These are phyloP conservation scores for Suillus americanus DNA, from an alignment of 768 basidiomycete species.

Conservation along the genomic window DNA sequence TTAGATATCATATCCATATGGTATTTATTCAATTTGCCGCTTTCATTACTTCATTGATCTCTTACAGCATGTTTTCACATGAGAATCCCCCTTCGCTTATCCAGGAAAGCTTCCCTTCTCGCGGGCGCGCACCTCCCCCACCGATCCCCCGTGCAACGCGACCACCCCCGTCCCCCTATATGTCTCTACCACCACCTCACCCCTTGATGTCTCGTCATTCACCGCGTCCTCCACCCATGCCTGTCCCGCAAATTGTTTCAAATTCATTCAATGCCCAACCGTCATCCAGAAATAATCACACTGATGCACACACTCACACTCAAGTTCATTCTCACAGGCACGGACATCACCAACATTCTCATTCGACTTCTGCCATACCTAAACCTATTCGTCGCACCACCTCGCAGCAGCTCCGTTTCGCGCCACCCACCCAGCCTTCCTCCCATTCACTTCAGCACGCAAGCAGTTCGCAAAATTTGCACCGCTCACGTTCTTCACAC, in stretches of 20 bases:
- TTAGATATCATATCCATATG: slow-evolving; percentile 7
- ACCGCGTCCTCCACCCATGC: slow-evolving; percentile 1
- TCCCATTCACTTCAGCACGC: not conserved
- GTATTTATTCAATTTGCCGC: slow-evolving; percentile 12
- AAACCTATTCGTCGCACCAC: slow-evolving; percentile 12
- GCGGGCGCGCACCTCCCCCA: not conserved
- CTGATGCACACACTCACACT: slow-evolving; percentile 5
- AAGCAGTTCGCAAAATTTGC: slow-evolving; percentile 8
- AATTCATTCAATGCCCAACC: slow-evolving; percentile 11
- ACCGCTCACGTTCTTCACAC: not conserved
- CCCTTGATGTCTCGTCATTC: not conserved
- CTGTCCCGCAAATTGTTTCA: slow-evolving; percentile 10
- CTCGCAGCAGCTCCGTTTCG: slow-evolving; percentile 8
- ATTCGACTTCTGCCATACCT: slow-evolving; percentile 20
- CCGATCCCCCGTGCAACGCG: slow-evolving; percentile 15
- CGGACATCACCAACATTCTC: slow-evolving; percentile 23
- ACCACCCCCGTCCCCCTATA: slow-evolving; percentile 8
- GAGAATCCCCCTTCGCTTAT: slow-evolving; percentile 19
- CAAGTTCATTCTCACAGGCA: slow-evolving; percentile 14
- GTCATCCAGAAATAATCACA: slow-evolving; percentile 6
- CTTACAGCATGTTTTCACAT: slow-evolving; percentile 19
- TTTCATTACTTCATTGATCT: not conserved
- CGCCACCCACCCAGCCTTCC: slow-evolving; percentile 1
- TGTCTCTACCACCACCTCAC: not conserved
- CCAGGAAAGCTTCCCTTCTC: not conserved